Percentiles rank a stretch among this genome's conserved stretches.
phyloP scores from a whole-genome alignment of 371 early-diverging fungal genomes.

The Haplosporangium sp. region DNA sequence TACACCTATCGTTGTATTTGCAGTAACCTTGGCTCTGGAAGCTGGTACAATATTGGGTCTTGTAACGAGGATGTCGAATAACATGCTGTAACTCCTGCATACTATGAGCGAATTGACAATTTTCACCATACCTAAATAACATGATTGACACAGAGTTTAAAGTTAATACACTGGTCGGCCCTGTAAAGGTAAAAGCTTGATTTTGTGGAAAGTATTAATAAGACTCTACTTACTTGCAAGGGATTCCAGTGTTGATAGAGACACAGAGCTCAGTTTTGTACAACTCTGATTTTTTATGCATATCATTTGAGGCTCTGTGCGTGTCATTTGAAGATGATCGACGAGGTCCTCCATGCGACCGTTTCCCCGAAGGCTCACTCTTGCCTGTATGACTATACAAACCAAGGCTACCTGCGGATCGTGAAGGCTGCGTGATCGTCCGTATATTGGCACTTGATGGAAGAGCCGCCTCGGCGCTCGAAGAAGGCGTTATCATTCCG shows the following conservation, averaged over 20 bases:
- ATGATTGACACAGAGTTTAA: background rate
- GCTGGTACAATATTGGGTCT: slow-evolving; percentile 90
- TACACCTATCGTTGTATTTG: slow-evolving; percentile 95
- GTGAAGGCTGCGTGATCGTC: background rate
- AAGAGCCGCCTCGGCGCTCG: background rate
- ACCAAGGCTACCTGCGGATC: background rate
- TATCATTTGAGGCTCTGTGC: slow-evolving; percentile 14
- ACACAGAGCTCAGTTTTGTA: slow-evolving; percentile 99
- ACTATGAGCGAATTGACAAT: slow-evolving; percentile 98
- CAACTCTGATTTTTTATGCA: slow-evolving; percentile 73
- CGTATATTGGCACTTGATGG: background rate
- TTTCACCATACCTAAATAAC: slow-evolving; percentile 79
- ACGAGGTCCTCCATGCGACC: background rate
- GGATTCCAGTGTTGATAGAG: slow-evolving; percentile 87
- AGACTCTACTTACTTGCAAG: slow-evolving; percentile 75
- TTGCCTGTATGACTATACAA: background rate
- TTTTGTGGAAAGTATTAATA: background rate
- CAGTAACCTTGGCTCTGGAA: slow-evolving; percentile 93
- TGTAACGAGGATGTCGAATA: slow-evolving; percentile 94
- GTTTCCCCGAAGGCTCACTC: background rate
- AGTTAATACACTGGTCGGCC: background rate
- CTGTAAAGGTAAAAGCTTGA: background rate
- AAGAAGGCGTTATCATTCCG: background rate
- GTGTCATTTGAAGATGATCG: slow-evolving; percentile 27
- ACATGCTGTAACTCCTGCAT: slow-evolving; percentile 82